Base-by-base conservation (phyloP, 2,329 filamentous ascomycete genomes). In the Ploettnerulaceae sp. region DNA sequence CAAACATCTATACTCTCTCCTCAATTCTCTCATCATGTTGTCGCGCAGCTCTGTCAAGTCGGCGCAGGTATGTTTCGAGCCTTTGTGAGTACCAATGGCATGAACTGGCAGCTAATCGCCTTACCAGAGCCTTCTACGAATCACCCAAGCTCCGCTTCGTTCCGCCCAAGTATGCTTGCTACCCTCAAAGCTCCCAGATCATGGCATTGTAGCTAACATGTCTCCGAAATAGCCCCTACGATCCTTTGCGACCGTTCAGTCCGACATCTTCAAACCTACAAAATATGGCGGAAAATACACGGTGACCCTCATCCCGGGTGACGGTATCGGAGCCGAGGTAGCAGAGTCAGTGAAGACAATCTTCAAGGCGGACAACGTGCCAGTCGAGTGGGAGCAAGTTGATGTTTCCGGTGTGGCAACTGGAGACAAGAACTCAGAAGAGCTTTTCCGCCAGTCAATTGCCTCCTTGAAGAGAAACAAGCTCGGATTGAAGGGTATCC, bases 221-320 rank as follows among this genome's bases (percentile, higher is more conserved):
- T 3, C 28, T 15, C 21, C 28, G 9, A 42, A 25, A 2, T 31
- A 57, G 54, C 47, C 43, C 29, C 39, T 52, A 21, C 50, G 54
- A 32, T 48, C 60, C 43, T 83, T 89, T 68, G 88, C 89, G 62
- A 95, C 88, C 56, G 76, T 95, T 62, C 82, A 89, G 71, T 86
- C 86, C 68, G 93, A 97, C 72, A 91, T 97, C 72, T 96, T 97
- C 81, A 95, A 96, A 89, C 91, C 75, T 93, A 97, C 79, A n/a
- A 64, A 64, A 52, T 97, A 90, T 71, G 93, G 93, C 69, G 89
- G 91, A 75, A 98, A 97, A 77, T 98, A 97, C 80, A 98, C 93
- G 28, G 91, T 96, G 62, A 96, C 91, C 57, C 79, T 98, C 66
- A 97, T 98, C 69, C 93, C 93, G 70, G 93, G 91, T 81, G 93